Percentiles rank a stretch among this genome's conserved stretches.
Conservation (phyloP, 345 rosid genomes). For the Pistacia vera region DNA sequence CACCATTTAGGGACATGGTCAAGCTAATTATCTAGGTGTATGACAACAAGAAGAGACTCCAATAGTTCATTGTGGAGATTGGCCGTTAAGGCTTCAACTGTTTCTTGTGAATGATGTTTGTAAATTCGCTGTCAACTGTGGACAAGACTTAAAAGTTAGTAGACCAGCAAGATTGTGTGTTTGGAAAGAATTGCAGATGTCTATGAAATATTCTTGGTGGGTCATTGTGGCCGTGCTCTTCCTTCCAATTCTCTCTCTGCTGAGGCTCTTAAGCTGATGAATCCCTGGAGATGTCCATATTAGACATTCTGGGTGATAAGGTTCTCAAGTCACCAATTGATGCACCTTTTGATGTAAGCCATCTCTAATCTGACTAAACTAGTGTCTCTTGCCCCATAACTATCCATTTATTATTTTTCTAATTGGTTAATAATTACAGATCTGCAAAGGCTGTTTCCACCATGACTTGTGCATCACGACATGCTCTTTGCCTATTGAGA, state of each 20-base stretch:
- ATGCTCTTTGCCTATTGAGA: slow-evolving; percentile 88
- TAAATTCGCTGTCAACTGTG: slow-evolving; percentile 37
- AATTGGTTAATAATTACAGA: slow-evolving; percentile 38
- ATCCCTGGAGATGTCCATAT: slow-evolving; percentile 77
- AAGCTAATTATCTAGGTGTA: slow-evolving; percentile 55
- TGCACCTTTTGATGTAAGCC: slow-evolving; percentile 79
- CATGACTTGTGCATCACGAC: slow-evolving; percentile 99
- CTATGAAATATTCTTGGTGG: slow-evolving; percentile 89
- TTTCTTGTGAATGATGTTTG: slow-evolving; percentile 68
- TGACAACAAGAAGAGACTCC: slow-evolving; percentile 97
- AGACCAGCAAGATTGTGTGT: slow-evolving; percentile 70
- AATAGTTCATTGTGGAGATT: slow-evolving; percentile 89
- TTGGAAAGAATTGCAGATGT: slow-evolving; percentile 98
- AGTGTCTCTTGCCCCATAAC: neutral
- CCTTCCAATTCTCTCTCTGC: slow-evolving; percentile 74
- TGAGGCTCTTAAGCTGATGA: slow-evolving; percentile 64
- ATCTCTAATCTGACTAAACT: slow-evolving; percentile 25
- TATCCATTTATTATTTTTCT: neutral
- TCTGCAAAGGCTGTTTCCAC: slow-evolving; percentile 79
- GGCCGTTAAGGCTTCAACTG: slow-evolving; percentile 89
- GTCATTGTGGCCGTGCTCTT: slow-evolving; percentile 95
- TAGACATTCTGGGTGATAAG: slow-evolving; percentile 75
- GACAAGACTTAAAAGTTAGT: slow-evolving; percentile 50
- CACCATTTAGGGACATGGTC: slow-evolving; percentile 13
- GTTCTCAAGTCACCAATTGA: slow-evolving; percentile 73